A percentile compares a stretch with the other conserved stretches of the same genome.
phyloP scores from a whole-genome alignment of 2,329 filamentous ascomycete species.

The Sordariomycetes sp. region DNA sequence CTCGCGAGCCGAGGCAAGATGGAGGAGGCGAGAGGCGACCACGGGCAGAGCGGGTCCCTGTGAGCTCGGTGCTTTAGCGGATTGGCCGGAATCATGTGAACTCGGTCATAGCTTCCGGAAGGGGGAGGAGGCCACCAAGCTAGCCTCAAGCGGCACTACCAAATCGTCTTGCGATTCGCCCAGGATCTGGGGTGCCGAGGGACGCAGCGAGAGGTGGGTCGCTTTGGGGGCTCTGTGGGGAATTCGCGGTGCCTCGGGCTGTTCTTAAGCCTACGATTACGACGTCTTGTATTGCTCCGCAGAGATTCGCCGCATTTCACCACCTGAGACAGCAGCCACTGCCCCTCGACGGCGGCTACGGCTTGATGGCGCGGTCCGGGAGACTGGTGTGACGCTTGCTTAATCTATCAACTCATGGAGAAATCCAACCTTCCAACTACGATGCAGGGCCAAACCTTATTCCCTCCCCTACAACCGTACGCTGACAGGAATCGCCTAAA shows the following conservation, averaged over 20 bases:
- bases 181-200: not conserved
- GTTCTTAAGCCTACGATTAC: not conserved
- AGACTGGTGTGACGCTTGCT: too few relatives aligned
- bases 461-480: too few relatives aligned
- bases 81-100: not conserved
- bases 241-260: not conserved
- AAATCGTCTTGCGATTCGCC: not conserved
- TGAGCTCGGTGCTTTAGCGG: not conserved
- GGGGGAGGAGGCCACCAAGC: not conserved
- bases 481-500: too few relatives aligned
- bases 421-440: too few relatives aligned
- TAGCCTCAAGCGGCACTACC: not conserved
- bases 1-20: not conserved
- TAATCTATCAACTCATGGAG: too few relatives aligned
- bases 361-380: too few relatives aligned
- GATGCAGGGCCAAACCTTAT: too few relatives aligned
- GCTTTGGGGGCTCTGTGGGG: not conserved
- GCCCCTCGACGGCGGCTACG: too few relatives aligned
- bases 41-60: not conserved
- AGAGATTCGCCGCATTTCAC: not conserved
- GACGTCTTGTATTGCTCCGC: too few relatives aligned
- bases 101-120: not conserved
- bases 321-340: not conserved
- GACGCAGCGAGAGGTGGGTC: not conserved
- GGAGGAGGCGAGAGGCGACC: not conserved